Base-by-base conservation (phyloP, 2,329 filamentous ascomycete species). In the Paraphoma sp. region DNA sequence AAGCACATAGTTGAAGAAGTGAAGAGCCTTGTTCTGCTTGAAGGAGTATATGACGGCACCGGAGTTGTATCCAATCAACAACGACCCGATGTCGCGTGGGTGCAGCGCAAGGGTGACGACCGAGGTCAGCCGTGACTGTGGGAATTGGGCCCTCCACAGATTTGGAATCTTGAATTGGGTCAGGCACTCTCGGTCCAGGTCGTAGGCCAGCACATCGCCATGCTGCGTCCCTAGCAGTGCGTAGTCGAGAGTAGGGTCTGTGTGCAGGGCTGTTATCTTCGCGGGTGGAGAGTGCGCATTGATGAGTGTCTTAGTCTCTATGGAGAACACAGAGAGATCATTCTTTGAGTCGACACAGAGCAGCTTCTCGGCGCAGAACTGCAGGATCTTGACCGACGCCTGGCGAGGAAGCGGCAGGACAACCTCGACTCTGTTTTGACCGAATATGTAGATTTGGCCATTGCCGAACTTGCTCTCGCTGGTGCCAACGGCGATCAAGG, bases 231-330 rank as follows among this genome's bases (percentile, higher is more conserved):
- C 95, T 44, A 98, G 81, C 59, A 99, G 89, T 38, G 89, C 92
- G 87, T 96, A 99, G 76, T 99, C 95, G 57, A 99, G 82, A 79
- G 92, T 91, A 0, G 94, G 92, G 73, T 99, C 95, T 7, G 90
- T 93, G 54, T 90, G 83, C 68, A 98, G 74, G 31, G 86, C 85
- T 12, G 87, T 88, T 17, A 93, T 91, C 47, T 87, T 84, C 6
- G 92, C 93, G 0, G 92, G 91, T 9, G 92, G 89, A 4, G 90
- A 86, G 72, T 93, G 89, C 33, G 87, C 87, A 28, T 87, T 86
- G 40, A 92, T 64, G 53, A 89, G 83, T 53, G 82, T 82, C 65
- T 88, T 90, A 0, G 86, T 85, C 61, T 90, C 87, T 23, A 97
- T 83, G 54, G 95, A 90, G 84, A 91, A 98, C 67, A 98, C 82